Conservation (phyloP, 495 filamentous ascomycete genomes). For the Penicillium bialowiezense region DNA sequence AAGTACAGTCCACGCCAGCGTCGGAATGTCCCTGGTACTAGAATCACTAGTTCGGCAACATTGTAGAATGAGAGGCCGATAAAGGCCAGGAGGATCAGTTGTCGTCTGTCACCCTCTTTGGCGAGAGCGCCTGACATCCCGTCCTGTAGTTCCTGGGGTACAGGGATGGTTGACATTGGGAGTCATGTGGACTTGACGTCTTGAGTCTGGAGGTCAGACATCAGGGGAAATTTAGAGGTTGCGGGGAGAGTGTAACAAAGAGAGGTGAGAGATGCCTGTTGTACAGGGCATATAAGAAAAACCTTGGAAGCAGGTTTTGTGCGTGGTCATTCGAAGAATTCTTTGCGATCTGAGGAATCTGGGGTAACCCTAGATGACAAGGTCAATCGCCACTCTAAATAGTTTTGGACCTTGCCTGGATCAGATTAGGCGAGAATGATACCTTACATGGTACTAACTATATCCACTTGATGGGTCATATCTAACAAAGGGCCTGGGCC, state of each 20-base stretch:
- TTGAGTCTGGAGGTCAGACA: not conserved
- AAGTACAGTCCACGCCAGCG: conserved; percentile 53
- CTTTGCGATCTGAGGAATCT: not conserved
- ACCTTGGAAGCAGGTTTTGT: not conserved
- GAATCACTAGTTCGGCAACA: conserved; percentile 45
- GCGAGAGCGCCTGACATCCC: conserved; percentile 39
- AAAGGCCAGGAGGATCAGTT: conserved; percentile 42
- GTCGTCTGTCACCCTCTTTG: conserved; percentile 20
- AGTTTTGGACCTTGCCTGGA: not conserved
- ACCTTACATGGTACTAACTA: not conserved
- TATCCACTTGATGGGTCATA: too few relatives aligned
- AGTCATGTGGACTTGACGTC: not conserved
- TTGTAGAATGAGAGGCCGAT: conserved; percentile 52
- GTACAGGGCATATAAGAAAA: not conserved
- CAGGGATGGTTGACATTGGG: not conserved
- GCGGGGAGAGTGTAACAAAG: not conserved
- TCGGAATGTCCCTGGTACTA: conserved; percentile 50
- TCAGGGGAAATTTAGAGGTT: not conserved
- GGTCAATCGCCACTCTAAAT: not conserved
- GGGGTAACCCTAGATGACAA: not conserved
- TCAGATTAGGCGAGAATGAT: not conserved
- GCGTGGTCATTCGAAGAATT: not conserved
- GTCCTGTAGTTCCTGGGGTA: conserved; percentile 25
- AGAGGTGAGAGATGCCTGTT: not conserved
- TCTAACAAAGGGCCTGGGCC: not conserved